Conservation (phyloP, 2,329 filamentous ascomycete species). For the Stemphylium lycopersici region DNA sequence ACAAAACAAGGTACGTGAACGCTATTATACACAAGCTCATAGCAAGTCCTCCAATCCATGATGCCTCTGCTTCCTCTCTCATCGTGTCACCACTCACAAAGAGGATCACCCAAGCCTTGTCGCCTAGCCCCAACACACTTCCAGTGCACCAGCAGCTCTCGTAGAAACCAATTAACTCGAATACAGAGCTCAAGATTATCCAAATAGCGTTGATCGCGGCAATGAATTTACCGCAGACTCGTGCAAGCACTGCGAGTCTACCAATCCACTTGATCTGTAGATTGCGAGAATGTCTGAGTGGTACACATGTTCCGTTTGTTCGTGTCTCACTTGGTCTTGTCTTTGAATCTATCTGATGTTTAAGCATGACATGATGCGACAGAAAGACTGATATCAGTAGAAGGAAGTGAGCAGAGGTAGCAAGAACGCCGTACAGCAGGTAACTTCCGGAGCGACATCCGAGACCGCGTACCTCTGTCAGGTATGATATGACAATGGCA, state of each 20-base stretch:
- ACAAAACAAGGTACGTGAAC: neutral
- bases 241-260: neutral
- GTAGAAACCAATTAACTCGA: neutral
- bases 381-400: neutral
- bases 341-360: neutral
- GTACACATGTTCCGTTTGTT: neutral
- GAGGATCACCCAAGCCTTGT: conserved; percentile 3
- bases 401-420: neutral
- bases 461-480: conserved; percentile 4
- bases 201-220: neutral
- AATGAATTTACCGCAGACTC: neutral
- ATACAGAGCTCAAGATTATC: conserved; percentile 2
- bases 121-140: neutral
- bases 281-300: too few species aligned
- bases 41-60: conserved; percentile 5
- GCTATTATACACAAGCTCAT: conserved; percentile 3
- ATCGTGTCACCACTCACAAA: conserved; percentile 3
- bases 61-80: conserved; percentile 1
- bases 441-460: conserved; percentile 5
- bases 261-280: neutral
- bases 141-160: conserved; percentile 2
- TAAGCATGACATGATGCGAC: neutral
- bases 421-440: conserved; percentile 1
- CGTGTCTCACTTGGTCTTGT: neutral
- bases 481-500: conserved; percentile 3